Base-by-base conservation (phyloP, 2,329 filamentous ascomycete species). In the Apiospora saccharicola region DNA sequence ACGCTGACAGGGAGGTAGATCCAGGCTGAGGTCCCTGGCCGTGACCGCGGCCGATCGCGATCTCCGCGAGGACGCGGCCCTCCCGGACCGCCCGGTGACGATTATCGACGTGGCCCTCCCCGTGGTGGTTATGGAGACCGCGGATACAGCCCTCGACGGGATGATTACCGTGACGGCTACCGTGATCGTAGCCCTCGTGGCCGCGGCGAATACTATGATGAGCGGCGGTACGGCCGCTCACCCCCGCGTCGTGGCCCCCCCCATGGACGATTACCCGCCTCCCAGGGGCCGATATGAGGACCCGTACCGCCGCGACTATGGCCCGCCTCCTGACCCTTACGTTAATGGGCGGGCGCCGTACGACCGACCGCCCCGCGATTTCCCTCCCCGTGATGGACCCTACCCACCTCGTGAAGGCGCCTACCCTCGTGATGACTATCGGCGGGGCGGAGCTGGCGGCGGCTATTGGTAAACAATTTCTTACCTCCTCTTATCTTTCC, bases 181-280 rank as follows among this genome's bases (percentile, higher is more conserved):
- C 95, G 96, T 81, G 94, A 97, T 80, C 92, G 95, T 78, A 96
- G 94, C 79, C 93, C 93, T 72, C 92, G 93, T 34, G 70, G 67
- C 26, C 71, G 72, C 73, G 92, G 94, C 77, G 93, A 96, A 73
- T 97, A 98, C 84, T 97, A 98, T 83, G 92, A 94, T 67, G 94
- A 96, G 75, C 91, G 93, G 80, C 90, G 92, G 69, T 95, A 95
- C 67, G 72, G 70, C 79, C 92, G 94, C 72, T 94, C 94, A 72
- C 94, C 94, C 74, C 93, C 93, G 64, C 92, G 93, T 76, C 92
- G 92, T 75, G 87, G 88, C 75, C 87, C 86, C 30, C 30, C 91
- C 93, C 64, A 87, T 93, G 75, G 92, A 95, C 74, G 95, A 97
- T 79, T 96, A 97, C 73, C 85, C 85, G 77, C 90, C 91, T 71